A percentile compares a stretch with the other conserved stretches of the same genome.
Evolutionary conservation across 2,329 filamentous ascomycete species (phyloP).

Genomic region (Hymenoscyphus infarciens): DNA sequence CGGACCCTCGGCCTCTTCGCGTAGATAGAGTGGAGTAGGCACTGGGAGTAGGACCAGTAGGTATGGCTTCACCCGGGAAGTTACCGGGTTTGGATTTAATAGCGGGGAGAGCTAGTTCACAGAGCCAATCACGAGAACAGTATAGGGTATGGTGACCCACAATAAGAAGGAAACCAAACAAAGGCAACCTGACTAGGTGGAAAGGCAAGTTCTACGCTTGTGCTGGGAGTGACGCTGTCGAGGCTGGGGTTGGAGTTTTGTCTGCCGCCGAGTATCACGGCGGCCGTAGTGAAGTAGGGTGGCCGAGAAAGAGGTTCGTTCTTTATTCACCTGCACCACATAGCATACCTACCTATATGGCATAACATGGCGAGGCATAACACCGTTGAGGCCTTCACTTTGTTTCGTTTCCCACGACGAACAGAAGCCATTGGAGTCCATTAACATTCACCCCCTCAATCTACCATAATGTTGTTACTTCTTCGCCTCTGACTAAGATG

Average conservation of each 20-base stretch:
- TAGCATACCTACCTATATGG: too few species aligned
- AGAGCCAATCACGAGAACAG: not conserved
- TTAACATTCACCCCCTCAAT: not conserved
- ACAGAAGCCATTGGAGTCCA: not conserved
- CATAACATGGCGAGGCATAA: not conserved
- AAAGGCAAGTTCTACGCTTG: too few species aligned
- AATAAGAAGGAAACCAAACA: not conserved
- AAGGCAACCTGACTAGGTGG: too few species aligned
- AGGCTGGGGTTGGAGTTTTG: not conserved
- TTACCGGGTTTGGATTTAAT: not conserved
- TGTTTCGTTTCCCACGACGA: not conserved
- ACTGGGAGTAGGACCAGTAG: too few species aligned
- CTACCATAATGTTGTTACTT: not conserved
- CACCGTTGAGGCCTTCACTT: not conserved
- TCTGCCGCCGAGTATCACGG: too few species aligned
- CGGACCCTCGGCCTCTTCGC: constrained; percentile 9
- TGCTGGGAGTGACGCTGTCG: not conserved
- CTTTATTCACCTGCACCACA: too few species aligned
- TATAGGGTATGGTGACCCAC: not conserved
- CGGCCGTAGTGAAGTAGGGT: too few species aligned
- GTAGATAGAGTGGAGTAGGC: too few species aligned
- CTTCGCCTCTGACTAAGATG: constrained; percentile 1
- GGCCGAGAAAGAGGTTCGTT: too few species aligned
- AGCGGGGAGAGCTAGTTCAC: not conserved
- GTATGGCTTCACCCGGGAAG: not conserved